A percentile compares a stretch with the other conserved stretches of the same genome.
phyloP scores from a whole-genome alignment of 306 rosid species.

The Medicago arabica region DNA sequence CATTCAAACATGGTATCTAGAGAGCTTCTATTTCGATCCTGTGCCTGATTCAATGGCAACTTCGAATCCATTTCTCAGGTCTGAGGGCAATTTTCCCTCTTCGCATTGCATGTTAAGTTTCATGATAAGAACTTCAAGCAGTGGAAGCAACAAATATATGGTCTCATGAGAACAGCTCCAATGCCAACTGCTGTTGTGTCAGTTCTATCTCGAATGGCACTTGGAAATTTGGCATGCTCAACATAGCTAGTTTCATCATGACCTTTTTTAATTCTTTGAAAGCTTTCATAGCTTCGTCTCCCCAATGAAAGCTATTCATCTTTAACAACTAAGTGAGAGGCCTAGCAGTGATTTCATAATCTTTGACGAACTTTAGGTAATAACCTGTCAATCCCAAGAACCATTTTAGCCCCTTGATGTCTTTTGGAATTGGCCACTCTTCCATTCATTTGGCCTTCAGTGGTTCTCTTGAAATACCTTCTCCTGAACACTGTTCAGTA shows the following conservation, averaged over 20 bases:
- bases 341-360: neutral
- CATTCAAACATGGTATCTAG: neutral
- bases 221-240: neutral
- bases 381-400: neutral
- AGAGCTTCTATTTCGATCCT: neutral
- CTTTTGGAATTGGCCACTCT: neutral
- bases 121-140: neutral
- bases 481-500: neutral
- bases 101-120: neutral
- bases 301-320: neutral
- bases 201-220: neutral
- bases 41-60: neutral
- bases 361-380: conserved; percentile 1
- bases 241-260: neutral
- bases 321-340: neutral
- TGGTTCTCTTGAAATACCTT: neutral
- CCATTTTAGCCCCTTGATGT: neutral
- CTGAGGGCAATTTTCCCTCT: neutral
- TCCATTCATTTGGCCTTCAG: neutral
- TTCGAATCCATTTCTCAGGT: neutral
- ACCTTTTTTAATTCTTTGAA: neutral
- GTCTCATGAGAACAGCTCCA: neutral
- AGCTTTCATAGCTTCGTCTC: neutral
- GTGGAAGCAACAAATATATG: neutral
- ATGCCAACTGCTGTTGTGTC: neutral